These are phyloP conservation scores for Aspergillus indologenus DNA, from an alignment of 495 filamentous ascomycete species.

Conservation along the genomic window DNA sequence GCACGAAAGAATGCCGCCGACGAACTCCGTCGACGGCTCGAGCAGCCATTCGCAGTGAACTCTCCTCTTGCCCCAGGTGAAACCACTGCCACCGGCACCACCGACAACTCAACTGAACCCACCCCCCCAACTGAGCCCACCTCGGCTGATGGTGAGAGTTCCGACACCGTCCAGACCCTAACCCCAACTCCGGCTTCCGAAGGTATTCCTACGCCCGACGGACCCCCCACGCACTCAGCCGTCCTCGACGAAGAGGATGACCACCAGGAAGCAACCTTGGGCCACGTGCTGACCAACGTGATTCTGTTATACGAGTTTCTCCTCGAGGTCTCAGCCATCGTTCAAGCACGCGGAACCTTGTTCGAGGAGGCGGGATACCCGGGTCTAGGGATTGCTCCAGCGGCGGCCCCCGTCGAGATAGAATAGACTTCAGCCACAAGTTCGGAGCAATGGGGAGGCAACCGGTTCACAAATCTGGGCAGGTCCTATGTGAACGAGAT, in stretches of 20 bases:
- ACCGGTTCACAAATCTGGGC: neutral
- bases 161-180: neutral
- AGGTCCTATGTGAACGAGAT: no score
- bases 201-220: no score
- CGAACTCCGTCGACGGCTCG: slow-evolving; percentile 37
- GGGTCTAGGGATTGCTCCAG: neutral
- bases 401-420: neutral
- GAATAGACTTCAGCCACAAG: neutral
- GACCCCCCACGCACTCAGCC: slow-evolving; percentile 26
- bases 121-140: neutral
- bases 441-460: neutral
- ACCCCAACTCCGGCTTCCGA: no score
- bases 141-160: neutral
- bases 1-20: slow-evolving; percentile 31
- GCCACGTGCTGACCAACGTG: slow-evolving; percentile 76
- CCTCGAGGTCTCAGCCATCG: slow-evolving; percentile 79
- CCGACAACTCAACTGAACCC: neutral
- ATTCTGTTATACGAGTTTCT: slow-evolving; percentile 71
- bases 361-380: slow-evolving; percentile 77
- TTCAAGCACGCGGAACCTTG: slow-evolving; percentile 79
- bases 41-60: slow-evolving; percentile 33
- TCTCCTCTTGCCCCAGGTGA: slow-evolving; percentile 5
- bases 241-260: slow-evolving; percentile 43
- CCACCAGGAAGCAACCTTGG: slow-evolving; percentile 56
- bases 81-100: no score